Conservation (phyloP, 2,329 filamentous ascomycete species). For the Talaromyces sp. region DNA sequence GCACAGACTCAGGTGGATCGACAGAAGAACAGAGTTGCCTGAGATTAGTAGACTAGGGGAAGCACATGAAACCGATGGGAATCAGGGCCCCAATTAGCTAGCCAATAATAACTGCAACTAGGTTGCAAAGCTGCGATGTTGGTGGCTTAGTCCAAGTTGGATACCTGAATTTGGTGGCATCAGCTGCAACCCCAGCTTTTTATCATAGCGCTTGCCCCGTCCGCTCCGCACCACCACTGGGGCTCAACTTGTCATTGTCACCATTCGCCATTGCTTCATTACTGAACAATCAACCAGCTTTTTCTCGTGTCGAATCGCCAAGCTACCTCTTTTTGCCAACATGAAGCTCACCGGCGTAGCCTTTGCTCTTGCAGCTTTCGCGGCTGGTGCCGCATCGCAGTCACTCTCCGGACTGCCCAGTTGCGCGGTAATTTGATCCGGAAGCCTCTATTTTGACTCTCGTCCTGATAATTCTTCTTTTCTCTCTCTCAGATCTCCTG, state of each 20-base stretch:
- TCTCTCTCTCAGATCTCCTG: slow-evolving; percentile 27
- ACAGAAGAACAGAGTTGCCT: neutral
- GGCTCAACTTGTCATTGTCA: neutral
- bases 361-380: slow-evolving; percentile 48
- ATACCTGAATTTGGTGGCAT: neutral
- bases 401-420: slow-evolving; percentile 40
- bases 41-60: no score
- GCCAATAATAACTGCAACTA: neutral
- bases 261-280: neutral
- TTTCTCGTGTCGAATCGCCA: neutral
- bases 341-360: slow-evolving; percentile 30
- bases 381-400: slow-evolving; percentile 45
- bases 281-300: neutral
- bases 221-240: neutral
- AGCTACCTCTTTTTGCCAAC: neutral
- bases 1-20: neutral
- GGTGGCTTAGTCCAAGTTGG: neutral
- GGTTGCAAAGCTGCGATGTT: neutral
- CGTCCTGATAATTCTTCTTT: slow-evolving; percentile 4
- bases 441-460: neutral
- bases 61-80: neutral
- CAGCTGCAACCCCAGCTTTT: neutral
- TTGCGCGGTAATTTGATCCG: slow-evolving; percentile 50
- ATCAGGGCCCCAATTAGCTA: neutral
- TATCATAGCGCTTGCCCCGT: neutral